phyloP scores from a whole-genome alignment of 139 green algal species.

The Chlamydomonas eustigma region DNA sequence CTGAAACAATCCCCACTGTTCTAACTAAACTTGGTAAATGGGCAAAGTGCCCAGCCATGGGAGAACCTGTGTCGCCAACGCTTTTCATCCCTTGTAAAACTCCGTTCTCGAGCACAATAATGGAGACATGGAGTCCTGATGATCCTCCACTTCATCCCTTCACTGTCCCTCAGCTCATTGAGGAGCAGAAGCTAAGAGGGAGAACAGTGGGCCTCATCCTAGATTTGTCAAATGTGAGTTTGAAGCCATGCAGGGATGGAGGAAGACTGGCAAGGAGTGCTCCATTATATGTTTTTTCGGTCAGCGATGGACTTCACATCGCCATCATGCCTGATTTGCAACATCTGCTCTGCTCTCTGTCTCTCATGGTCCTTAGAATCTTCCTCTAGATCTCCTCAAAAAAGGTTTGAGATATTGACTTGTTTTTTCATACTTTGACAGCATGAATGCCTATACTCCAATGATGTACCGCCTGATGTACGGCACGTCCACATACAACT shows the following conservation, averaged over 20 bases:
- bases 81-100: conserved; percentile 43
- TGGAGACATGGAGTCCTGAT: conserved; percentile 55
- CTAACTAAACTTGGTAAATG: conserved; percentile 28
- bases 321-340: no score
- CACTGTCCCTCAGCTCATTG: conserved; percentile 52
- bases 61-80: conserved; percentile 39
- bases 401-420: no score
- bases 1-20: background rate
- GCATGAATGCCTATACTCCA: conserved; percentile 76
- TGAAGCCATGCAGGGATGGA: no score
- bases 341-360: no score
- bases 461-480: conserved; percentile 56
- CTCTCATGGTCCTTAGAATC: no score
- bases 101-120: conserved; percentile 51
- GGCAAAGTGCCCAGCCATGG: conserved; percentile 54
- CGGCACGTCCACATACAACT: conserved; percentile 56
- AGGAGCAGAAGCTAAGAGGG: conserved; percentile 29
- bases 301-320: no score
- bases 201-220: conserved; percentile 65
- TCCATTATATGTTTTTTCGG: no score
- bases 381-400: no score
- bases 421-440: no score
- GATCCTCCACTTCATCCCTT: conserved; percentile 52
- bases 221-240: conserved; percentile 65
- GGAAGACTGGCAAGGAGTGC: no score